Conservation (phyloP, 495 filamentous ascomycete species). For the Cairneyella variabilis region DNA sequence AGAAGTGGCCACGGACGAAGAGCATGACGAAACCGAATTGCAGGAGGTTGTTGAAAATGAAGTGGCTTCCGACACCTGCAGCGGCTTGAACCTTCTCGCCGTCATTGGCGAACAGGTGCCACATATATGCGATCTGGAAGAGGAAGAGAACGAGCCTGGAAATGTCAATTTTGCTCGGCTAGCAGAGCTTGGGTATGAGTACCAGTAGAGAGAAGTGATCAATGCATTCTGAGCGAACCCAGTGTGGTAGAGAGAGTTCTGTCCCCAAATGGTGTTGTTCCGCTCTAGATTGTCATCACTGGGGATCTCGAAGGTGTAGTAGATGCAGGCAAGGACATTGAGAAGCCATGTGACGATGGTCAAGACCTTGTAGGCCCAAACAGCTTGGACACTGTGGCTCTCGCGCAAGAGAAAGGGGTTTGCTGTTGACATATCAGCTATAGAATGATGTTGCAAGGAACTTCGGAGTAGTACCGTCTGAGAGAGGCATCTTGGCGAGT, state of each 20-base stretch:
- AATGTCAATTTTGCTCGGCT: not conserved
- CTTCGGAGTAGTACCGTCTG: not conserved
- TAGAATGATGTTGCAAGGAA: not conserved
- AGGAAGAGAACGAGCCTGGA: constrained; percentile 69
- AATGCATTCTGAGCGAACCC: constrained; percentile 71
- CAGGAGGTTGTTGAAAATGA: constrained; percentile 80
- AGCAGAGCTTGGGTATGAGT: constrained; percentile 25
- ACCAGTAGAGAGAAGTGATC: constrained; percentile 78
- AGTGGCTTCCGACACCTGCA: constrained; percentile 74
- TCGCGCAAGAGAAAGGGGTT: constrained; percentile 69
- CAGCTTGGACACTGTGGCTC: constrained; percentile 45
- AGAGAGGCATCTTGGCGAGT: not conserved
- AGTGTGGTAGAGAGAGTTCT: constrained; percentile 60
- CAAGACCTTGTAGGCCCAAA: constrained; percentile 58
- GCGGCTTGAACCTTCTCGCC: constrained; percentile 58
- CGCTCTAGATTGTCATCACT: constrained; percentile 49
- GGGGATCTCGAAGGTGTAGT: constrained; percentile 63
- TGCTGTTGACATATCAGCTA: constrained; percentile 30
- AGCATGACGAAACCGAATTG: constrained; percentile 75
- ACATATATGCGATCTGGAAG: constrained; percentile 70
- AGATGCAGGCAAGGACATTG: constrained; percentile 60
- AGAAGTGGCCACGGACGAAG: constrained; percentile 70
- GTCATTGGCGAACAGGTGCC: constrained; percentile 67
- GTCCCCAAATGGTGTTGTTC: constrained; percentile 57
- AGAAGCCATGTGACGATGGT: constrained; percentile 70